Evolutionary conservation across 306 rosid species (phyloP).

Genomic region (Fagus crenata): DNA sequence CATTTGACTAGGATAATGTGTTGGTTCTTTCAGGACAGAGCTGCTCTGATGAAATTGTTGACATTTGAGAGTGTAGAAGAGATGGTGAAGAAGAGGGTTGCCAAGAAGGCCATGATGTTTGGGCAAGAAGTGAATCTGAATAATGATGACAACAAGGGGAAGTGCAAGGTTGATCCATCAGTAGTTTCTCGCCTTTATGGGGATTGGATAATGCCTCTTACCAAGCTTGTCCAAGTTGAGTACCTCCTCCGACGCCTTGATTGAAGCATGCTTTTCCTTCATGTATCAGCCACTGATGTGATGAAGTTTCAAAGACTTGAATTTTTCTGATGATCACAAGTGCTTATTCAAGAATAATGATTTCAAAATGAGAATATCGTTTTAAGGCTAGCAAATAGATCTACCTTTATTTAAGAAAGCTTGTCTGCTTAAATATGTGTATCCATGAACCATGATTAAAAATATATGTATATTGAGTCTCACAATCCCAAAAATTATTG

Average conservation of each 20-base stretch:
- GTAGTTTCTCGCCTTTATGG: slow-evolving; percentile 54
- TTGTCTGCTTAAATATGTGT: no score
- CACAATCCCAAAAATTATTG: neutral
- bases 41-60: slow-evolving; percentile 76
- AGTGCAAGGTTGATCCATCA: slow-evolving; percentile 59
- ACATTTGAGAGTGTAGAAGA: slow-evolving; percentile 71
- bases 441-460: no score
- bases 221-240: slow-evolving; percentile 78
- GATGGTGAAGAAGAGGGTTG: slow-evolving; percentile 77
- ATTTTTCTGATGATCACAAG: neutral
- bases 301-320: neutral
- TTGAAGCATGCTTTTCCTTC: slow-evolving; percentile 21
- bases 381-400: neutral
- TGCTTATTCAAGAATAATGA: neutral
- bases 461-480: no score
- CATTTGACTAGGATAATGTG: neutral
- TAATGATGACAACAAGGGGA: slow-evolving; percentile 9
- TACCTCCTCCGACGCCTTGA: slow-evolving; percentile 76
- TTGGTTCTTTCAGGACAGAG: slow-evolving; percentile 53
- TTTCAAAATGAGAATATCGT: neutral
- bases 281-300: neutral
- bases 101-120: slow-evolving; percentile 67
- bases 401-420: neutral
- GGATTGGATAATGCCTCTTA: slow-evolving; percentile 88
- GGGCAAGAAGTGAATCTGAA: slow-evolving; percentile 61